phyloP scores from a whole-genome alignment of 2,329 filamentous ascomycete species.

The Bipolaris oryzae region DNA sequence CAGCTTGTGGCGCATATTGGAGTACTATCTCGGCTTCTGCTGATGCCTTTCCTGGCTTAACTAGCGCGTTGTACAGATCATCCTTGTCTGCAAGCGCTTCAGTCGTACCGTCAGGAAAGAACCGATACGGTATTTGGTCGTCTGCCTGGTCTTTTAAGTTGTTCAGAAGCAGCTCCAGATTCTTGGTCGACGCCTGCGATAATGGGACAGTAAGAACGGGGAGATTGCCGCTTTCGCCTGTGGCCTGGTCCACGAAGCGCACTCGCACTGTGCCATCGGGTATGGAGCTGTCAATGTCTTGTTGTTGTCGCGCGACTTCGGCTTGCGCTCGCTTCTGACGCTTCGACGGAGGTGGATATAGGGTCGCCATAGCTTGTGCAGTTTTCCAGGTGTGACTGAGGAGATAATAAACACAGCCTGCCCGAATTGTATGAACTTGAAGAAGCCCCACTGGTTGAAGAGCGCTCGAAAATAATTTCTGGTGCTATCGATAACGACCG shows the following conservation, averaged over 20 bases:
- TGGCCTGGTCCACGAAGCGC: slow-evolving; percentile 84
- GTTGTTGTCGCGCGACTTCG: slow-evolving; percentile 74
- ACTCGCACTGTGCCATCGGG: slow-evolving; percentile 80
- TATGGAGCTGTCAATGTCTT: slow-evolving; percentile 70
- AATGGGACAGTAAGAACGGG: slow-evolving; percentile 75
- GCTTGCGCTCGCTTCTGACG: slow-evolving; percentile 78
- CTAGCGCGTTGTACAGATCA: slow-evolving; percentile 51
- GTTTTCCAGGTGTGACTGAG: neutral
- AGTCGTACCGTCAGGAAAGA: slow-evolving; percentile 59
- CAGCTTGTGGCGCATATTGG: slow-evolving; percentile 79
- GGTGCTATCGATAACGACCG: slow-evolving; percentile 30
- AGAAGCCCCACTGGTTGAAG: slow-evolving; percentile 3
- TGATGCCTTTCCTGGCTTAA: slow-evolving; percentile 51
- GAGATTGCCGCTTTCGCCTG: slow-evolving; percentile 69
- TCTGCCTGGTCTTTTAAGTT: slow-evolving; percentile 73
- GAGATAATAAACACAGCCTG: neutral
- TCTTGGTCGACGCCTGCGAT: slow-evolving; percentile 84
- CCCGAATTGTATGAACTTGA: neutral
- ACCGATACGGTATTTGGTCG: slow-evolving; percentile 70
- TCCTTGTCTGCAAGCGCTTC: slow-evolving; percentile 55
- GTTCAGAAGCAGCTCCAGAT: slow-evolving; percentile 85
- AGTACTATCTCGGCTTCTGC: slow-evolving; percentile 68
- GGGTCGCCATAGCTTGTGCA: slow-evolving; percentile 71
- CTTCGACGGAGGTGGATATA: slow-evolving; percentile 85
- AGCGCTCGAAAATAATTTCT: slow-evolving; percentile 26